Conservation (phyloP, 148 eudicot genomes). For the Selenicereus undatus region DNA sequence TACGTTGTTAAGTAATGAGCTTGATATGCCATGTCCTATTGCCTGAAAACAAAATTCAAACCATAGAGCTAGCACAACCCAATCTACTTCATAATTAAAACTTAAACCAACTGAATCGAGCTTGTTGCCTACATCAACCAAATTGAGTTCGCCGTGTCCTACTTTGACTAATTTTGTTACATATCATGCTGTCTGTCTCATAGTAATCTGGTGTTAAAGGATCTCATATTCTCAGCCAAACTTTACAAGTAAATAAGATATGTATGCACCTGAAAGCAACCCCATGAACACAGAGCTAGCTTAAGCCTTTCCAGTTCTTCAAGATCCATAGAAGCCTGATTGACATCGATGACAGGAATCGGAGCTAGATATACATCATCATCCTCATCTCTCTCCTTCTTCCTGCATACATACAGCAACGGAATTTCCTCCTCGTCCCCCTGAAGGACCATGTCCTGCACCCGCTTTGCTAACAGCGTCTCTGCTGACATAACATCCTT, state of each 20-base stretch:
- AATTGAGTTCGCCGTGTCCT: no score
- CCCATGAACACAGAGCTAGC: not conserved
- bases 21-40: constrained; percentile 44
- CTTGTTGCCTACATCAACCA: no score
- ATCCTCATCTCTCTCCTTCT: not conserved
- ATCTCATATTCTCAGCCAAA: no score
- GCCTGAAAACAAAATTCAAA: constrained; percentile 22
- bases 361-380: not conserved
- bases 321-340: not conserved
- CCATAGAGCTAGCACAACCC: no score
- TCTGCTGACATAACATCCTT: not conserved
- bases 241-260: no score
- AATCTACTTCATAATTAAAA: no score
- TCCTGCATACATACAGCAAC: not conserved
- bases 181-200: not conserved
- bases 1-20: constrained; percentile 32
- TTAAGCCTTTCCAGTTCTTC: not conserved
- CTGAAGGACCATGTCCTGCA: not conserved
- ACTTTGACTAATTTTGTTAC: not conserved
- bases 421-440: not conserved
- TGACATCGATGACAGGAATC: not conserved
- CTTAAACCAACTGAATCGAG: no score
- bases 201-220: no score
- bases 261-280: not conserved
- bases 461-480: not conserved